These are phyloP conservation scores for Claviceps fusiformis DNA, from an alignment of 2,329 filamentous ascomycete genomes.

Conservation along the genomic window DNA sequence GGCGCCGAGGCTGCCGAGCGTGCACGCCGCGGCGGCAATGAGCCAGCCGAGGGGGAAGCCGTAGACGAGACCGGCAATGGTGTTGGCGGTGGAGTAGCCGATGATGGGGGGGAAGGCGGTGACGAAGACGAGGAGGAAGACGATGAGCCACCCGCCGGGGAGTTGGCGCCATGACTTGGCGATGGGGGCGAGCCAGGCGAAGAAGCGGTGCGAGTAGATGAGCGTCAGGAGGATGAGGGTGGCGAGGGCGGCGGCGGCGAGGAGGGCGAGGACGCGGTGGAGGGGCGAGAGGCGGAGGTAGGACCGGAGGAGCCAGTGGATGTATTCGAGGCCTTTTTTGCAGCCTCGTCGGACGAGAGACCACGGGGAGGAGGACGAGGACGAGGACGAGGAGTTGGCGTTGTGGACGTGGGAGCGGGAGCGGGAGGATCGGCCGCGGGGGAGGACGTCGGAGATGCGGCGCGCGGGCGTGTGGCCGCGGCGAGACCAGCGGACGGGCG, in stretches of 20 bases:
- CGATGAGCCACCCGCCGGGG: conserved; percentile 57
- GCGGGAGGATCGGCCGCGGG: conserved; percentile 11
- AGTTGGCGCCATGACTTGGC: conserved; percentile 67
- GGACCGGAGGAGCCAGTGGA: conserved; percentile 29
- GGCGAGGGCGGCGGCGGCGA: conserved; percentile 35
- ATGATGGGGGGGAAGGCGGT: conserved; percentile 80
- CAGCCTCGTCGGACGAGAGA: conserved; percentile 26
- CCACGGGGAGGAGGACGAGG: not conserved
- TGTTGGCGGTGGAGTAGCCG: conserved; percentile 65
- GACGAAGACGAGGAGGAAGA: conserved; percentile 61
- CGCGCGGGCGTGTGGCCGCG: conserved; percentile 8
- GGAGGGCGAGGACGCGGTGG: conserved; percentile 46
- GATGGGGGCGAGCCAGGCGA: conserved; percentile 57
- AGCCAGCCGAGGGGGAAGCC: conserved; percentile 59
- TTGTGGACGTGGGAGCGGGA: not conserved
- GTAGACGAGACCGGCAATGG: conserved; percentile 40
- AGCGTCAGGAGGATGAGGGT: conserved; percentile 54
- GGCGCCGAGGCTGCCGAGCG: conserved; percentile 62
- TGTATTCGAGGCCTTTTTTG: conserved; percentile 21
- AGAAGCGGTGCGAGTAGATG: conserved; percentile 67
- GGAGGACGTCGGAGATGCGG: conserved; percentile 25
- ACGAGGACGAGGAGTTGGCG: too few species aligned
- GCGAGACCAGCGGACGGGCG: conserved; percentile 7
- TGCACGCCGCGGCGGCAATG: conserved; percentile 64
- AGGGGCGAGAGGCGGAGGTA: conserved; percentile 43